Percentiles rank a stretch among this genome's conserved stretches.
Evolutionary conservation across 2,329 filamentous ascomycete genomes (phyloP).

Genomic region (Penicillium sp.): DNA sequence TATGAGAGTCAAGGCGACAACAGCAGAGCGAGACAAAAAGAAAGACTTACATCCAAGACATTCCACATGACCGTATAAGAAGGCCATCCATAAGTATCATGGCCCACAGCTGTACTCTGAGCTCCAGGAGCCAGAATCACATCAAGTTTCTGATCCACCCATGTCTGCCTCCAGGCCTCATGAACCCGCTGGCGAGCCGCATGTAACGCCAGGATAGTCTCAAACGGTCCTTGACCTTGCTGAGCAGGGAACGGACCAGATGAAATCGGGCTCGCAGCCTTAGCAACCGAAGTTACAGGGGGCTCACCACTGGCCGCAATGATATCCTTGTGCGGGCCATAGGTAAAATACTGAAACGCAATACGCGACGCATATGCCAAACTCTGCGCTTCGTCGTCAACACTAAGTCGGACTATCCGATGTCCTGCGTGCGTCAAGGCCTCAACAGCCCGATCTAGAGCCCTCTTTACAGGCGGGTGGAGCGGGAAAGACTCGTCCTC

Average conservation of each 20-base stretch:
- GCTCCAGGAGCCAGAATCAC: conserved; percentile 52
- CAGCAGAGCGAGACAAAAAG: not conserved
- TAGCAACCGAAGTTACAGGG: conserved; percentile 42
- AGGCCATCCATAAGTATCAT: conserved; percentile 46
- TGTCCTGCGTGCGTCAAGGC: conserved; percentile 49
- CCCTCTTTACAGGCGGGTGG: conserved; percentile 52
- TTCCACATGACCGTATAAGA: conserved; percentile 54
- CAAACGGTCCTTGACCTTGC: conserved; percentile 31
- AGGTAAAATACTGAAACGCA: conserved; percentile 44
- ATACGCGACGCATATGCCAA: conserved; percentile 36
- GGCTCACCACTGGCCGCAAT: conserved; percentile 47
- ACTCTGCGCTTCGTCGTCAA: conserved; percentile 27
- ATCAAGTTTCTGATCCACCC: conserved; percentile 50
- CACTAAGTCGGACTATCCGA: conserved; percentile 40
- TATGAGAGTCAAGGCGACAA: not conserved
- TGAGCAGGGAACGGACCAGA: conserved; percentile 32
- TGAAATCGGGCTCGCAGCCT: conserved; percentile 22
- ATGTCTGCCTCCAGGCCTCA: conserved; percentile 45
- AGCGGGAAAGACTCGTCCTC: conserved; percentile 52
- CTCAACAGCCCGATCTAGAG: conserved; percentile 44
- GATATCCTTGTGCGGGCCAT: conserved; percentile 27
- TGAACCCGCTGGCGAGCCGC: conserved; percentile 36
- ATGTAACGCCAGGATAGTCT: conserved; percentile 47
- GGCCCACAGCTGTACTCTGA: conserved; percentile 52
- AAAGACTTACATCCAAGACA: conserved; percentile 50